Evolutionary conservation across 192 early-diverging fungal species (phyloP).

Genomic region (Backusella westeae): DNA sequence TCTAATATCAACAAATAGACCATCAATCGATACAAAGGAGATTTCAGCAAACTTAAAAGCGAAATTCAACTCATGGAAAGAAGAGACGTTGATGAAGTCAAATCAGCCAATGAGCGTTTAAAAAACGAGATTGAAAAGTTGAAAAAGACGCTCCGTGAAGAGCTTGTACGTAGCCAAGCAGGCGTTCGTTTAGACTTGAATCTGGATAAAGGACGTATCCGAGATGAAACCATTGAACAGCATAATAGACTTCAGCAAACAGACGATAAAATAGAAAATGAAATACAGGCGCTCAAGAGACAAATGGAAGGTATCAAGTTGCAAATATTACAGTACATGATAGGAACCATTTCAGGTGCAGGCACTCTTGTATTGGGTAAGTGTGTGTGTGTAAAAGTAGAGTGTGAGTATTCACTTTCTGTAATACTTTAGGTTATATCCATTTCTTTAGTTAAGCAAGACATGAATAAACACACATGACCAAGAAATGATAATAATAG

Average conservation of each 20-base stretch:
- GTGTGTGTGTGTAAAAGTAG: background rate
- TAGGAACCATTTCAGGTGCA: constrained; percentile 78
- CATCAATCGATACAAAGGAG: constrained; percentile 80
- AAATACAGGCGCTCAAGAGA: constrained; percentile 76
- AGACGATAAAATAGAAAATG: constrained; percentile 82
- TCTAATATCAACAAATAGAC: constrained; percentile 37
- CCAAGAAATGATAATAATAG: background rate
- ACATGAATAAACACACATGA: background rate
- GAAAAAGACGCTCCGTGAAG: constrained; percentile 75
- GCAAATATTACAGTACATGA: constrained; percentile 77
- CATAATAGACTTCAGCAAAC: constrained; percentile 83
- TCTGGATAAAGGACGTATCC: constrained; percentile 85
- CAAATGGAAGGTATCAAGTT: constrained; percentile 91
- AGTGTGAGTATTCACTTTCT: background rate
- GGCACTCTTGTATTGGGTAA: constrained; percentile 74
- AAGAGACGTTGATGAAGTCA: constrained; percentile 80
- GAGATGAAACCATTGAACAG: constrained; percentile 79
- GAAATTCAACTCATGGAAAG: constrained; percentile 90
- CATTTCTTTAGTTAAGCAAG: constrained; percentile 15
- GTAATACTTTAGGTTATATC: background rate
- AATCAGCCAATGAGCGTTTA: constrained; percentile 77
- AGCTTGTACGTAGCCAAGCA: constrained; percentile 79
- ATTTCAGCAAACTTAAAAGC: constrained; percentile 82
- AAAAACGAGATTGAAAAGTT: constrained; percentile 83
- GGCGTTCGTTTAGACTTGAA: constrained; percentile 85